Evolutionary conservation across 129 eudicot genomes (phyloP).

Genomic region (Centaurea solstitialis): DNA sequence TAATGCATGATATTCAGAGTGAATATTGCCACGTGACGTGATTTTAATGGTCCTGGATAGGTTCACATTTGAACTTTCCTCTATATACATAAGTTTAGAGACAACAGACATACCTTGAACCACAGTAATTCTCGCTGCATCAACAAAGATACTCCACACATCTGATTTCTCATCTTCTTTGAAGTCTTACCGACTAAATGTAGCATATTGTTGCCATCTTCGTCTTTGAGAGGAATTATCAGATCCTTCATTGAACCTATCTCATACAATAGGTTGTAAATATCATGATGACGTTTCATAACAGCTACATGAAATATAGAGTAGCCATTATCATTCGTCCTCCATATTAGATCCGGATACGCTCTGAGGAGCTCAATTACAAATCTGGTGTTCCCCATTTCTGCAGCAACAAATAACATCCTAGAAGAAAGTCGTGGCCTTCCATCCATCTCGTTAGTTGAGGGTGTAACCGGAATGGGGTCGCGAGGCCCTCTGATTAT

Average conservation of each 20-base stretch:
- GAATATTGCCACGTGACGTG: no score
- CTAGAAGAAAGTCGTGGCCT: neutral
- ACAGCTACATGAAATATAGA: constrained; percentile 3
- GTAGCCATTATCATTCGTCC: neutral
- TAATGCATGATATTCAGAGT: no score
- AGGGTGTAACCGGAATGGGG: no score
- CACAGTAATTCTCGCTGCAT: neutral
- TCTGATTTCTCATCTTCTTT: neutral
- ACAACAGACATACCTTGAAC: neutral
- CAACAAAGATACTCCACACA: constrained; percentile 5
- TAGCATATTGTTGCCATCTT: constrained; percentile 10
- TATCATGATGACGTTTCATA: constrained; percentile 14
- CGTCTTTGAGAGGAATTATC: neutral
- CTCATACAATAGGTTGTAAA: neutral
- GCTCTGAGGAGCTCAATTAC: neutral
- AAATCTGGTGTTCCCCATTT: constrained; percentile 5
- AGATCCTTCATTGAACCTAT: constrained; percentile 14
- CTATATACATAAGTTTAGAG: neutral
- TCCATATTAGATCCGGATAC: constrained; percentile 29
- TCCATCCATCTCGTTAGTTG: neutral
- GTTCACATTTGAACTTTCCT: no score
- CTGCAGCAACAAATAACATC: constrained; percentile 17
- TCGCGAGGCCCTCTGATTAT: neutral
- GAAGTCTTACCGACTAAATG: constrained; percentile 30
- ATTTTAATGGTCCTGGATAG: no score